These are phyloP conservation scores for Orbilia oligospora DNA, from an alignment of 2,329 filamentous ascomycete genomes.

Conservation along the genomic window DNA sequence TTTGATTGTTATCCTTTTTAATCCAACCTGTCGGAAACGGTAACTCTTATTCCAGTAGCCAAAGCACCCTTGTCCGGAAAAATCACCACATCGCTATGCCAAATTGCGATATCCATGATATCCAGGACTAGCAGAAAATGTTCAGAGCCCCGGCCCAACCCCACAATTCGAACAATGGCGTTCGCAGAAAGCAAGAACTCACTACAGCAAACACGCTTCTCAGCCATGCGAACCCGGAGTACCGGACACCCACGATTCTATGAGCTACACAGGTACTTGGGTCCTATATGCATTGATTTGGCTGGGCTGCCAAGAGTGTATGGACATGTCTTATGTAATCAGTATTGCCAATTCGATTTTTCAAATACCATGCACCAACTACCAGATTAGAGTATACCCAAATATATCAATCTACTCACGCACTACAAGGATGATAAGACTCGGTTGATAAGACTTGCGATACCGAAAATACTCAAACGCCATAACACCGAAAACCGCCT, in stretches of 20 bases:
- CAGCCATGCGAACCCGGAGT: not conserved
- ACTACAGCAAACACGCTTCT: not conserved
- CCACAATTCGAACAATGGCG: conserved; percentile 7
- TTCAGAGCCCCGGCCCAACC: too few species aligned
- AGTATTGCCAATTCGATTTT: not conserved
- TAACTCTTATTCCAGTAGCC: not conserved
- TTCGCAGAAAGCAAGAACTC: not conserved
- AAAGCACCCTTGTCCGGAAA: not conserved
- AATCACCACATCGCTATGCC: conserved; percentile 5
- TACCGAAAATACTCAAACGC: conserved; percentile 3
- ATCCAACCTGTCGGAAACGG: not conserved
- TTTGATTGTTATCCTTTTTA: not conserved
- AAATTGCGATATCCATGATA: conserved; percentile 8
- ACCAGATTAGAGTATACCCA: not conserved
- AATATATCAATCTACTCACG: conserved; percentile 15
- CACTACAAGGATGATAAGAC: not conserved
- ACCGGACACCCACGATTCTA: not conserved
- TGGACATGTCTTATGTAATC: conserved; percentile 14
- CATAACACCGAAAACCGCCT: not conserved
- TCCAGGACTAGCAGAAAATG: not conserved
- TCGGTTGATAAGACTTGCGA: conserved; percentile 3
- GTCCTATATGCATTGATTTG: not conserved
- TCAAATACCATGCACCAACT: not conserved
- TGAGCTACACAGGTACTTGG: not conserved
- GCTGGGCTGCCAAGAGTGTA: conserved; percentile 4